Evolutionary conservation across 352 stramenopile species (phyloP), one percentile per base, ranked within the genome.

Genomic region (Aphanomyces astaci): DNA sequence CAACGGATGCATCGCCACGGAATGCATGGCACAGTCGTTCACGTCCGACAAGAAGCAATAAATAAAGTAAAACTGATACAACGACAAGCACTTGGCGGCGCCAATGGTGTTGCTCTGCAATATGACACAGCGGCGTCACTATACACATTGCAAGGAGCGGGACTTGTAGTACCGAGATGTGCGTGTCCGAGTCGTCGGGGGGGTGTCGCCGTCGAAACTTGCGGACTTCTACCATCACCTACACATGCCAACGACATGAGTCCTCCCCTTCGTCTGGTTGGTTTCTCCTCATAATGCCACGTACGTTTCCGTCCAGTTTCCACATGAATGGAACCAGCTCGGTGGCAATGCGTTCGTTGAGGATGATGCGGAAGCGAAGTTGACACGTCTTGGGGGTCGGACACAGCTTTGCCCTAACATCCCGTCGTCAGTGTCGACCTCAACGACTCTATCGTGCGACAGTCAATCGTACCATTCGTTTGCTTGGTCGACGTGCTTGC

Each of bases 11-110:
- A 65, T 49, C 33, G 33, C 39, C 5, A 65, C 32, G 9, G 56
- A 52, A 33, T 65, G 56, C 22, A 65, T 51, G 0, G 56, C 56
- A 25, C 56, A 65, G 24, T 51, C 56, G 56, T 65, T 65, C 19
- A 65, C 40, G 25, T 65, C 78, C 22, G 83, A 86, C 17, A 92
- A 60, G 54, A 90, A 92, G 73, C 82, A 90, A 71, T 86, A 90
- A 30, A 92, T 81, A 72, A 88, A 90, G 73, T 92, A 92, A 63
- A 92, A 92, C 63, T 92, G 81, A 1, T 79, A 74, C 28, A 92
- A 71, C 2, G 73, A 89, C 36, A 92, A 70, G 10, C 79, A 75
- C 60, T 90, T 90, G 45, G 83, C 76, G 30, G 78, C 73, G 0
- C 83, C 83, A 62, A 92, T 92, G 27, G 73, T 84, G 25, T 53